Base-by-base conservation (phyloP, 495 filamentous ascomycete species). In the Penicillium longicatenatum region DNA sequence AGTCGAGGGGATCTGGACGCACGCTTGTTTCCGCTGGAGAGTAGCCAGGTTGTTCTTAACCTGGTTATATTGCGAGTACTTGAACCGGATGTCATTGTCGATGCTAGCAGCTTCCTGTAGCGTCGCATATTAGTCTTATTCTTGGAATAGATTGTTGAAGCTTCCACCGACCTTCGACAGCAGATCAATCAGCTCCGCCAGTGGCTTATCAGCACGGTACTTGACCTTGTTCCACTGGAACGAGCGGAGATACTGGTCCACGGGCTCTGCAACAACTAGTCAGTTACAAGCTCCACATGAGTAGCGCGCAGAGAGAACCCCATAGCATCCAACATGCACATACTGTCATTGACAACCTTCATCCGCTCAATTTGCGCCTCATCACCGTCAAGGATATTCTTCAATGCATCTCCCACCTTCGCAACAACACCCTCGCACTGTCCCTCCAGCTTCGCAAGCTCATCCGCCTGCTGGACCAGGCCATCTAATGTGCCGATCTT, bases 201-300 rank as follows among this genome's bases (percentile, higher is more conserved):
- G 78, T 30, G 94, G 82, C 70, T 89, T 93, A 70, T 98, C 94
- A 52, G 90, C 89, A 51, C 93, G 86, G 70, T 98, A 98, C 72
- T 96, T 93, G 70, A 93, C 89, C 71, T 93, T 97, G 72, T 98
- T 97, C 94, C 94, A 98, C 52, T 82, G 81, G 74, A 97, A 98
- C 9, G 84, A 84, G 64, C 87, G 85, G 35, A 98, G 78, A 70
- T 98, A 98, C 64, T 93, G 88, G 64, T 96, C 94, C 50, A 90
- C 92, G 35, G 94, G 93, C 68, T 96, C 93, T 97, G 53, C 20
- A 55, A 26, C 20, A 55, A 26, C n/a, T 50, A 21, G 63, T 59
- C 46, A 62, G 30, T 39, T 16, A 33, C 24, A 16, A 54, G 14
- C 20, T 37, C 48, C 20, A 35, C 4, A 22, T 2, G 30, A 9